Conservation (phyloP, 108 stramenopile species). For the Pseudonitzschia pungens region DNA sequence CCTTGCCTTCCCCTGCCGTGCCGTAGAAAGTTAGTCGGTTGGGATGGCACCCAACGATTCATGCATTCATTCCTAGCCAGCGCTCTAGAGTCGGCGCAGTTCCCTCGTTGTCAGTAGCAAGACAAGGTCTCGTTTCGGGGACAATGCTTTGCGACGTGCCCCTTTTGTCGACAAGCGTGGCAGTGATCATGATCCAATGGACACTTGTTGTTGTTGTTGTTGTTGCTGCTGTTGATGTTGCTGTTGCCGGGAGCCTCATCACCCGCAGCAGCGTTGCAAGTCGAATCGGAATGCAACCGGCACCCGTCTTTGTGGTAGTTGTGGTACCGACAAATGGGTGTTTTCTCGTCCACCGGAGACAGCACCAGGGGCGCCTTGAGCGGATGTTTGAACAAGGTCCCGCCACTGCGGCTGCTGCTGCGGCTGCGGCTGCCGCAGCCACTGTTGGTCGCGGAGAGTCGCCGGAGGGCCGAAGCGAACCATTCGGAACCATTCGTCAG, state of each 20-base stretch:
- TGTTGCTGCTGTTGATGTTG: background rate
- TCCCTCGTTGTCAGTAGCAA: background rate
- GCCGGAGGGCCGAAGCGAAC: conserved; percentile 24
- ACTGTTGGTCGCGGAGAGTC: background rate
- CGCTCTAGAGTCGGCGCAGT: too few species aligned
- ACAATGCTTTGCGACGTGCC: conserved; percentile 71
- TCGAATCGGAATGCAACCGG: conserved; percentile 2
- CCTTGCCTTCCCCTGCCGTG: background rate
- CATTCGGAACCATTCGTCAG: conserved; percentile 28
- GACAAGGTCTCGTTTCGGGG: background rate
- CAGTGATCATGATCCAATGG: conserved; percentile 78
- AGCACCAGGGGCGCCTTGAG: conserved; percentile 62
- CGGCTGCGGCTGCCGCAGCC: background rate
- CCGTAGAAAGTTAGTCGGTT: too few species aligned
- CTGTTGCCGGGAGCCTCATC: too few species aligned
- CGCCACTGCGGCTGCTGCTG: background rate
- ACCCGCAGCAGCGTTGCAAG: background rate
- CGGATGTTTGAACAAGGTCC: conserved; percentile 50
- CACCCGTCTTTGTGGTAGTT: conserved; percentile 77
- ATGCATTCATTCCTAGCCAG: too few species aligned
- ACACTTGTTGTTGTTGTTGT: conserved; percentile 29
- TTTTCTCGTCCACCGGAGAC: conserved; percentile 55
- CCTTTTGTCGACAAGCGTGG: conserved; percentile 62
- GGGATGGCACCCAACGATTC: too few species aligned
- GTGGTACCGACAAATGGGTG: conserved; percentile 82